These are phyloP conservation scores for Fusarium anguioides DNA, from an alignment of 2,329 filamentous ascomycete genomes.

Conservation along the genomic window DNA sequence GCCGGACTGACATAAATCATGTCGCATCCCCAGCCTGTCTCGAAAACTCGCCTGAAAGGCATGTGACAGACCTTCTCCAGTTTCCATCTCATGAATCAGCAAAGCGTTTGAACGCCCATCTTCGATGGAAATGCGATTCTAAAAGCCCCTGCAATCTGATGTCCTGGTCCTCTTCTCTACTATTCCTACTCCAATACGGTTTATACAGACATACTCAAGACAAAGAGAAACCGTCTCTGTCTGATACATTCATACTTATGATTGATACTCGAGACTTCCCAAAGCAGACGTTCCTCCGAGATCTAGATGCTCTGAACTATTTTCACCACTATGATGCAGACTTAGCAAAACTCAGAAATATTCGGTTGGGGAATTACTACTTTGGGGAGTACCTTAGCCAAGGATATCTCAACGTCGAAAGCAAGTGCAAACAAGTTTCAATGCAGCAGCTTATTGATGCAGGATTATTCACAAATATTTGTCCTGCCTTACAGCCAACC, in stretches of 20 bases:
- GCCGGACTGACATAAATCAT: accelerated
- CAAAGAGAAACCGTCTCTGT: accelerated
- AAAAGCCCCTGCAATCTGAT: not conserved
- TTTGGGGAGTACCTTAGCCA: not conserved
- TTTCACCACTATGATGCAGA: not conserved
- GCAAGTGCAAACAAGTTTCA: accelerated
- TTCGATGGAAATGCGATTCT: accelerated
- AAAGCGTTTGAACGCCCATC: accelerated
- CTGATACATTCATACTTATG: not conserved
- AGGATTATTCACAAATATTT: not conserved
- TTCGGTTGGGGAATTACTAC: not conserved
- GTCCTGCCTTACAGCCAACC: not conserved
- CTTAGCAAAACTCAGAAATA: not conserved
- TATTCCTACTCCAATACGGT: not conserved
- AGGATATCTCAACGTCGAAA: accelerated
- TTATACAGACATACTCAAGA: accelerated
- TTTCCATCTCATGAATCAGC: accelerated
- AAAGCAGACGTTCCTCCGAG: not conserved
- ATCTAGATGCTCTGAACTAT: not conserved
- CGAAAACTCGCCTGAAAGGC: too few species aligned
- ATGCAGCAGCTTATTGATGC: not conserved
- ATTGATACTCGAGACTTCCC: not conserved
- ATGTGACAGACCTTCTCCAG: not conserved
- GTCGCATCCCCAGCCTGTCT: not conserved
- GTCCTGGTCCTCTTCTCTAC: conserved; percentile 3